phyloP scores from a whole-genome alignment of 495 filamentous ascomycete species.

The Penicillium longicatenatum region DNA sequence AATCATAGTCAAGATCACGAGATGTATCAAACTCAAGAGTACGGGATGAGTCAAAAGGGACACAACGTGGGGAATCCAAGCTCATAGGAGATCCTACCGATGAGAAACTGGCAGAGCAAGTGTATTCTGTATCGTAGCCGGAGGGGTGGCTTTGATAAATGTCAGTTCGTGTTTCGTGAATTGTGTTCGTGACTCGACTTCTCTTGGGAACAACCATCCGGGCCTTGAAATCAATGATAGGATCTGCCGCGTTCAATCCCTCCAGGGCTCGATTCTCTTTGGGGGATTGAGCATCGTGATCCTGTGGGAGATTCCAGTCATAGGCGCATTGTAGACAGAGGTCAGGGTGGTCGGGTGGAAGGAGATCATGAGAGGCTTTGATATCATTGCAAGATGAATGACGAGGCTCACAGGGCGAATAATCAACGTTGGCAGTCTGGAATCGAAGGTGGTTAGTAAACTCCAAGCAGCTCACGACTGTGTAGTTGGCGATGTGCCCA shows the following conservation, averaged over 20 bases:
- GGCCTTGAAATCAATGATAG: conserved; percentile 12
- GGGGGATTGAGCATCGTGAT: not conserved
- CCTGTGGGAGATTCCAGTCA: conserved; percentile 5
- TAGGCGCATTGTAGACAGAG: conserved; percentile 19
- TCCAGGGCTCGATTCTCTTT: conserved; percentile 1
- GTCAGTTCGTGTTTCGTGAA: not conserved
- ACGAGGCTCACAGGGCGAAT: not conserved
- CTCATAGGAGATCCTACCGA: not conserved
- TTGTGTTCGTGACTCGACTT: not conserved
- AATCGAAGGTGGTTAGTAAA: conserved; percentile 24
- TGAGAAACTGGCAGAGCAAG: not conserved
- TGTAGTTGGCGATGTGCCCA: conserved; percentile 35
- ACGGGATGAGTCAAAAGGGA: not conserved
- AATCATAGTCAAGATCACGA: not conserved
- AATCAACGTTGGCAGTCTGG: not conserved
- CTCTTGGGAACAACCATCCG: conserved; percentile 12
- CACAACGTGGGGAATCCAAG: not conserved
- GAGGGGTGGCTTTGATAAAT: not conserved
- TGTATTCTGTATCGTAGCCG: not conserved
- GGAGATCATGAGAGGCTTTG: conserved; percentile 10
- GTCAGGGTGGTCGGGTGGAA: conserved; percentile 2
- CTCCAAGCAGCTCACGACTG: conserved; percentile 25
- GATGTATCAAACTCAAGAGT: not conserved
- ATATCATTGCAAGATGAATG: conserved; percentile 8
- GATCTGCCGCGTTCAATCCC: not conserved